phyloP scores from a whole-genome alignment of 169 alveolate species.

The Sarcocystis neurona region DNA sequence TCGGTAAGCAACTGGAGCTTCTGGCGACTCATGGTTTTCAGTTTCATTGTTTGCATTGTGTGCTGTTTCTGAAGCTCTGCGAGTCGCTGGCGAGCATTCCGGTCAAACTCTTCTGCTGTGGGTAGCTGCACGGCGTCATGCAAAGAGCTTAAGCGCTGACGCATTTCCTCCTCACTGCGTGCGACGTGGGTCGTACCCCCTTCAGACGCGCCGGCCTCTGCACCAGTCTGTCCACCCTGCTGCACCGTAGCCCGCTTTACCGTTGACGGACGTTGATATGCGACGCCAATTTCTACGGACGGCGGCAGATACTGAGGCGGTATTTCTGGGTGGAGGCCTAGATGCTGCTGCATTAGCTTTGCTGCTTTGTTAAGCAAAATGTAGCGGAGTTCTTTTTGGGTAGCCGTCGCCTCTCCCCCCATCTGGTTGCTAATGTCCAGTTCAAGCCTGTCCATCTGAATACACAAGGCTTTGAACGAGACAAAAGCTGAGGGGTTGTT shows the following conservation, averaged over 20 bases:
- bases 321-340: not conserved
- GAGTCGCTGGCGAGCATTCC: not conserved
- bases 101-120: not conserved
- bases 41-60: not conserved
- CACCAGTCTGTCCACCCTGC: too few relatives aligned
- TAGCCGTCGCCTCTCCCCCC: not conserved
- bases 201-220: not conserved
- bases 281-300: not conserved
- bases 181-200: not conserved
- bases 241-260: too few relatives aligned
- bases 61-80: not conserved
- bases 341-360: not conserved
- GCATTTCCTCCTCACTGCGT: not conserved
- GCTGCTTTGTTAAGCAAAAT: not conserved
- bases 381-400: slow-evolving; percentile 4
- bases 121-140: slow-evolving; percentile 15
- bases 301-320: not conserved
- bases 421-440: not conserved
- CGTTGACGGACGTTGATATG: too few relatives aligned
- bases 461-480: slow-evolving; percentile 12
- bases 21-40: not conserved
- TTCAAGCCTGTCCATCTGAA: not conserved
- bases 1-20: not conserved
- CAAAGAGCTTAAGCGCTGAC: too few relatives aligned
- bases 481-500: not conserved